These are phyloP conservation scores for Myriosclerotinia scirpicola DNA, from an alignment of 2,329 filamentous ascomycete genomes.

Conservation along the genomic window DNA sequence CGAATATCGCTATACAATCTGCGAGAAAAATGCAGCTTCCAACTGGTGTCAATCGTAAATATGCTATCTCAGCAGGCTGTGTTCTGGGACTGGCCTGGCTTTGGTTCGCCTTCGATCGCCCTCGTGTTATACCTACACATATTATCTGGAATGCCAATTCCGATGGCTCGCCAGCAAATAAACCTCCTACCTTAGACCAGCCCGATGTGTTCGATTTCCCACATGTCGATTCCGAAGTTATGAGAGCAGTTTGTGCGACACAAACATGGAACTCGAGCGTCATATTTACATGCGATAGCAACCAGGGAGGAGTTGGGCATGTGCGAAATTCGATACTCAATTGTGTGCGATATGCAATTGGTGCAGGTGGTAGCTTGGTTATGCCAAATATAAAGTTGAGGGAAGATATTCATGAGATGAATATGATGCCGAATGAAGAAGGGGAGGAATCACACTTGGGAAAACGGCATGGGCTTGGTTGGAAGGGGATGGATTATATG, in stretches of 20 bases:
- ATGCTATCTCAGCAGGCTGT: conserved; percentile 28
- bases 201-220: conserved; percentile 43
- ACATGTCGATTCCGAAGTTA: conserved; percentile 42
- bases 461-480: conserved; percentile 37
- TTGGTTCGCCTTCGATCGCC: conserved; percentile 32
- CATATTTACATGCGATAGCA: conserved; percentile 45
- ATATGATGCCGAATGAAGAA: conserved; percentile 20
- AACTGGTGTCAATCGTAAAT: conserved; percentile 29
- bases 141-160: conserved; percentile 23
- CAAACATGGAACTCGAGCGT: conserved; percentile 42
- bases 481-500: conserved; percentile 35
- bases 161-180: conserved; percentile 6
- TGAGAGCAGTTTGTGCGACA: conserved; percentile 41
- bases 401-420: conserved; percentile 37
- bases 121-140: conserved; percentile 23
- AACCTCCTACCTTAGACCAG: not conserved
- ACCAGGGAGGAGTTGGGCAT: conserved; percentile 45
- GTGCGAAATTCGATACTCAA: conserved; percentile 46
- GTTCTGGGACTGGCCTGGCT: conserved; percentile 31
- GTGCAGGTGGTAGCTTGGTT: conserved; percentile 43
- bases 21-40: conserved; percentile 14
- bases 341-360: conserved; percentile 45
- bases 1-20: not conserved
- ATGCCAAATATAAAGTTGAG: conserved; percentile 43
- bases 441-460: conserved; percentile 26